phyloP scores from a whole-genome alignment of 2,329 filamentous ascomycete genomes.

The Sporothrix inflata region DNA sequence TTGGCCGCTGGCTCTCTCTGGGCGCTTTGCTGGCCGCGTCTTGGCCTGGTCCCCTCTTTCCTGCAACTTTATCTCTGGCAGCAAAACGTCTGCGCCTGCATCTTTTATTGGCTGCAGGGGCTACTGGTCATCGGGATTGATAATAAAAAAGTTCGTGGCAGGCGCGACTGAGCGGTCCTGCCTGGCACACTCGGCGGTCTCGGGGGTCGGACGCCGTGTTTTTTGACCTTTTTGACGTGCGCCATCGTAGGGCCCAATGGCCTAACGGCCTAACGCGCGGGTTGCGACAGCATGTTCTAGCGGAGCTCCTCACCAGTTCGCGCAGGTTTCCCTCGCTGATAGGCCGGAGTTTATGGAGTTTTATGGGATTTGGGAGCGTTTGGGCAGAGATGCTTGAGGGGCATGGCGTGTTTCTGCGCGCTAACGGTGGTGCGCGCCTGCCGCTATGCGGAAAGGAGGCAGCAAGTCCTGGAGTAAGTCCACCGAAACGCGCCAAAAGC shows the following conservation, averaged over 20 bases:
- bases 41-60: not conserved
- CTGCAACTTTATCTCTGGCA: conserved; percentile 19
- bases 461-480: not conserved
- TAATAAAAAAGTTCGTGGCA: conserved; percentile 8
- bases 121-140: conserved; percentile 10
- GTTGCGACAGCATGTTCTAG: not conserved
- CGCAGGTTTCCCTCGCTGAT: not conserved
- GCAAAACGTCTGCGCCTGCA: not conserved
- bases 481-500: conserved; percentile 8
- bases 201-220: not conserved
- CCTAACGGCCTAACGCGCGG: not conserved
- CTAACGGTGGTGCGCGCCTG: not conserved
- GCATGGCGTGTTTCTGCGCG: conserved; percentile 27
- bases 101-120: conserved; percentile 8
- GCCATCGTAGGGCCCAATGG: conserved; percentile 21
- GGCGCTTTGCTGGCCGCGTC: not conserved
- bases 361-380: conserved; percentile 7
- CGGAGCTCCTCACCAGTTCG: not conserved
- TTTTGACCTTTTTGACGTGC: not conserved
- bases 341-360: conserved; percentile 10
- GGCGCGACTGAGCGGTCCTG: not conserved
- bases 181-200: conserved; percentile 1
- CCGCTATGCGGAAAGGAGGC: not conserved
- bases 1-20: not conserved
- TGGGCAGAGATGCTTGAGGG: not conserved